phyloP scores from a whole-genome alignment of 208 protist species.

The Trypanosoma cruzi region DNA sequence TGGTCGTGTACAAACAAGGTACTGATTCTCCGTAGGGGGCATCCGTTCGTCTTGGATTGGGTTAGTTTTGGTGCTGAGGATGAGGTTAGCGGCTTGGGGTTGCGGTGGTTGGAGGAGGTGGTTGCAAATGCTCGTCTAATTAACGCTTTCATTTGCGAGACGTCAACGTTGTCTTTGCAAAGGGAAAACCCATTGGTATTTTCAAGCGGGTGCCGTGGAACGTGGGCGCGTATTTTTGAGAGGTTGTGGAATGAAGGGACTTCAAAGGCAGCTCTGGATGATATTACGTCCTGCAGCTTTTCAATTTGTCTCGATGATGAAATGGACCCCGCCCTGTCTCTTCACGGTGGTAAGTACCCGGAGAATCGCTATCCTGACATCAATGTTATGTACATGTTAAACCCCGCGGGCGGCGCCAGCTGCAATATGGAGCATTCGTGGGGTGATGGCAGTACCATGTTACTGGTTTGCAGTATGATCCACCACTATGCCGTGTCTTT shows the following conservation, averaged over 20 bases:
- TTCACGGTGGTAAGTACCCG: slow-evolving; percentile 27
- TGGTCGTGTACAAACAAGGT: slow-evolving; percentile 28
- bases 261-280: slow-evolving; percentile 19
- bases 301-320: slow-evolving; percentile 22
- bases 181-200: slow-evolving; percentile 23
- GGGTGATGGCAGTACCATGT: slow-evolving; percentile 28
- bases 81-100: not conserved
- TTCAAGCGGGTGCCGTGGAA: slow-evolving; percentile 18
- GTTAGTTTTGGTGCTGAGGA: slow-evolving; percentile 1
- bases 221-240: slow-evolving; percentile 24
- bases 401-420: slow-evolving; percentile 14
- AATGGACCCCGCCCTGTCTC: slow-evolving; percentile 1
- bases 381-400: slow-evolving; percentile 24
- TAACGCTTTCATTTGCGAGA: slow-evolving; percentile 16
- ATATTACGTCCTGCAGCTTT: slow-evolving; percentile 32
- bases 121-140: slow-evolving; percentile 27
- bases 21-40: slow-evolving; percentile 16
- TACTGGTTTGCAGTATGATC: slow-evolving; percentile 19
- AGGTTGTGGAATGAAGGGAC: slow-evolving; percentile 13
- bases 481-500: slow-evolving; percentile 15
- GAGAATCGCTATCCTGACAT: slow-evolving; percentile 36
- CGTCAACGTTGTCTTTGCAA: slow-evolving; percentile 4
- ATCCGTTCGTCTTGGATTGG: slow-evolving; percentile 27
- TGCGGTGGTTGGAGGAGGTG: slow-evolving; percentile 19
- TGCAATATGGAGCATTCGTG: slow-evolving; percentile 36